phyloP scores from a whole-genome alignment of 805 yeast species.

The Blastobotrys mokoenaii region DNA sequence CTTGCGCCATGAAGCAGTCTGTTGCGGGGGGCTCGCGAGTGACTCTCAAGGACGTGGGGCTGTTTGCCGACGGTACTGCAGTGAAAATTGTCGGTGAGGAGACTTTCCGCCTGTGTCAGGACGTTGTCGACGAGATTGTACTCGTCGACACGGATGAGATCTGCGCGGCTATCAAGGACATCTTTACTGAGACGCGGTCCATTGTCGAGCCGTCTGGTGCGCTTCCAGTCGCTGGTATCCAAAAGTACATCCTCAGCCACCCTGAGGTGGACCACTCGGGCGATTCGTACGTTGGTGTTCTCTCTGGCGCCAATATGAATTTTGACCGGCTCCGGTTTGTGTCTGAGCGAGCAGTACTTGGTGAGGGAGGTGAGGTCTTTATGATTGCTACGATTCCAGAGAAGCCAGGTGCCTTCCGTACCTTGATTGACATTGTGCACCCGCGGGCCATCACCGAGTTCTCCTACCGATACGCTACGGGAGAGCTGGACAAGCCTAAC shows the following conservation, averaged over 20 bases:
- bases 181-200: constrained; percentile 91
- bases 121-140: constrained; percentile 82
- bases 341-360: constrained; percentile 94
- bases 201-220: constrained; percentile 98
- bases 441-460: constrained; percentile 94
- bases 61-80: constrained; percentile 98
- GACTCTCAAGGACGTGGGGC: constrained; percentile 68
- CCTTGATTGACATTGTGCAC: constrained; percentile 64
- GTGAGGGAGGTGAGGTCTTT: constrained; percentile 95
- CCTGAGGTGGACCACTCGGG: constrained; percentile 64
- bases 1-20: constrained; percentile 82
- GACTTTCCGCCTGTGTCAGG: constrained; percentile 71
- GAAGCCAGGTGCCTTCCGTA: constrained; percentile 79
- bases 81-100: constrained; percentile 86
- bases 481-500: constrained; percentile 24
- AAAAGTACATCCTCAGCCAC: constrained; percentile 54
- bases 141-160: constrained; percentile 86
- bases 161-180: constrained; percentile 94
- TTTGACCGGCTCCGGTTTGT: constrained; percentile 94
- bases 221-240: constrained; percentile 88
- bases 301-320: constrained; percentile 98
- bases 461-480: constrained; percentile 63
- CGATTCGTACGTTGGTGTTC: constrained; percentile 70
- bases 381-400: constrained; percentile 88
- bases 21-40: constrained; percentile 47